These are phyloP conservation scores for Solanum hybrid DNA, from an alignment of 305 asterid species.

Conservation along the genomic window DNA sequence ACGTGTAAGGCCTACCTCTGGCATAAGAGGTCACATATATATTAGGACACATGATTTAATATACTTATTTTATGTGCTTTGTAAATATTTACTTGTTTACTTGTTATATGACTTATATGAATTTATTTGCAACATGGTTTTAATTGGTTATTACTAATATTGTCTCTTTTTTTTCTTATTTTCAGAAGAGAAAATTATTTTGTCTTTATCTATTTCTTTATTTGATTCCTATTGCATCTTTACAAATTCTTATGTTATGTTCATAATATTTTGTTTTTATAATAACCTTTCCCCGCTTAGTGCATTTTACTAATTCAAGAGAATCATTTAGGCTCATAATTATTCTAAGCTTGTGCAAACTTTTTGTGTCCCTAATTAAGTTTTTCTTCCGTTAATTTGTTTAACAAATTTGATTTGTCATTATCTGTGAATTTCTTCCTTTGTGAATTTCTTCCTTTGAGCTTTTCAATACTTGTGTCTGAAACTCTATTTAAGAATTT, in stretches of 20 bases:
- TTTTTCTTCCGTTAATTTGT: background rate
- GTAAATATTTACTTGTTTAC: background rate
- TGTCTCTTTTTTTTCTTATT: no score
- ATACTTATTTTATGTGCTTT: background rate
- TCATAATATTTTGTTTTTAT: background rate
- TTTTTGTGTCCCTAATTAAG: background rate
- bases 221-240: background rate
- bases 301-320: background rate
- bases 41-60: no score
- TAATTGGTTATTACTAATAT: no score
- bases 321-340: background rate
- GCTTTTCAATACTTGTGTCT: background rate
- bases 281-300: background rate
- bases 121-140: background rate
- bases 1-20: background rate
- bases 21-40: background rate
- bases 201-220: background rate
- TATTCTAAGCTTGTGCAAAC: background rate
- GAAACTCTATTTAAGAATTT: background rate
- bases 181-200: background rate
- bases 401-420: no score
- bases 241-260: background rate
- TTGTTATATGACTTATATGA: background rate
- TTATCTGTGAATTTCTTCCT: background rate
- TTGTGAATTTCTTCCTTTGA: background rate